These are phyloP conservation scores for Pythium brassicae DNA, from an alignment of 352 stramenopile genomes.

Conservation along the genomic window DNA sequence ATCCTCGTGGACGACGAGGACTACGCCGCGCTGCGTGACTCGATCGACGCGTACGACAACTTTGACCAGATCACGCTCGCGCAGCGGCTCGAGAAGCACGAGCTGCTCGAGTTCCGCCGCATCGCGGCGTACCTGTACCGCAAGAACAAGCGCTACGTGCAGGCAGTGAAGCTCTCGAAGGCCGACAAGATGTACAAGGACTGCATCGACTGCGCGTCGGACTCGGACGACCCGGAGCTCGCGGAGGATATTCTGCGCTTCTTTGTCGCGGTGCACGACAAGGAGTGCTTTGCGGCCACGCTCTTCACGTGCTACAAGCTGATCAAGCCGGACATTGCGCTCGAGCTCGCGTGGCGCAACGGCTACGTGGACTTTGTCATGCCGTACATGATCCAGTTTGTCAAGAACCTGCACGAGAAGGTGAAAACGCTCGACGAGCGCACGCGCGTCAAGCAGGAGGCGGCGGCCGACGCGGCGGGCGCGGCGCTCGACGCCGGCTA, in stretches of 20 bases:
- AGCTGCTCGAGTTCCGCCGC: slow-evolving; percentile 99
- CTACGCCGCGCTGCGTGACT: slow-evolving; percentile 95
- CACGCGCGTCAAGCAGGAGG: slow-evolving; percentile 78
- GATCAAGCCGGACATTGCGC: slow-evolving; percentile 97
- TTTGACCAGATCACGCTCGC: slow-evolving; percentile 99
- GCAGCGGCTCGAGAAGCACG: slow-evolving; percentile 98
- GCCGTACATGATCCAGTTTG: slow-evolving; percentile 99
- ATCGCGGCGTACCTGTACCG: slow-evolving; percentile 99
- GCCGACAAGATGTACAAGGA: slow-evolving; percentile 99
- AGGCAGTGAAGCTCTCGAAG: slow-evolving; percentile 99
- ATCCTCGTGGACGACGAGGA: slow-evolving; percentile 96
- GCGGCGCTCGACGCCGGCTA: slow-evolving; percentile 57
- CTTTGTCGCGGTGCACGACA: slow-evolving; percentile 99
- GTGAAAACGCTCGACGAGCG: slow-evolving; percentile 92
- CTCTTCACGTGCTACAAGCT: slow-evolving; percentile 99
- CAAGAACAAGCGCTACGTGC: slow-evolving; percentile 98
- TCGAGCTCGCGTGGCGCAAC: slow-evolving; percentile 99
- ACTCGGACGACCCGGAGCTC: slow-evolving; percentile 94
- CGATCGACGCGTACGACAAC: slow-evolving; percentile 99
- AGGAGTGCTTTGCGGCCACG: slow-evolving; percentile 98
- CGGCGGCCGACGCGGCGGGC: slow-evolving; percentile 40
- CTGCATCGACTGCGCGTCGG: slow-evolving; percentile 98
- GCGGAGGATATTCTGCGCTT: slow-evolving; percentile 98
- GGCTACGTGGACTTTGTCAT: slow-evolving; percentile 99
- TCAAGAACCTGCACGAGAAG: slow-evolving; percentile 95